Conservation (phyloP, 768 basidiomycete genomes). For the Macrolepiota albuminosa region DNA sequence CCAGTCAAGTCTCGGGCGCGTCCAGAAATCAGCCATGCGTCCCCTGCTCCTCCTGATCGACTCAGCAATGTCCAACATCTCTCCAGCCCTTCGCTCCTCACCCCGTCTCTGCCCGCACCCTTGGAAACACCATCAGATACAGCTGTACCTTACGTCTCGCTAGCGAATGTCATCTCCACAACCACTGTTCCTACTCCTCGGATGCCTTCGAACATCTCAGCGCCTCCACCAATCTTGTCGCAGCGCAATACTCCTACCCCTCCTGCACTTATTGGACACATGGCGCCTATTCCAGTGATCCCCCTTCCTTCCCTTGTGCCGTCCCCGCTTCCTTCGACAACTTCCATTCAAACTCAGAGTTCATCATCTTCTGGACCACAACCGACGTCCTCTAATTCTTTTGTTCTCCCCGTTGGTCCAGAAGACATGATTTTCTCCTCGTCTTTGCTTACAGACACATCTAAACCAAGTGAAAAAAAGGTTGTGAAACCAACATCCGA, state of each 20-base stretch:
- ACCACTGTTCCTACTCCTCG: neutral
- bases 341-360: neutral
- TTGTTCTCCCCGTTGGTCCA: slow-evolving; percentile 4
- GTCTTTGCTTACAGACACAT: neutral
- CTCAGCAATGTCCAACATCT: neutral
- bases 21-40: slow-evolving; percentile 26
- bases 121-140: neutral
- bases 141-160: neutral
- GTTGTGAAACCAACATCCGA: neutral
- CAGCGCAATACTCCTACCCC: slow-evolving; percentile 11
- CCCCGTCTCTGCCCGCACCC: neutral
- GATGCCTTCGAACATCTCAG: neutral
- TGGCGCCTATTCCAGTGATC: slow-evolving; percentile 2
- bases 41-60: slow-evolving; percentile 8
- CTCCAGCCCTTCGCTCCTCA: neutral
- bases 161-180: neutral
- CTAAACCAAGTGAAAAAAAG: neutral
- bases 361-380: neutral
- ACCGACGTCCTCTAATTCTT: neutral
- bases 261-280: slow-evolving; percentile 6
- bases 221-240: slow-evolving; percentile 3
- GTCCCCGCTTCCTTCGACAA: neutral
- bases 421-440: slow-evolving; percentile 5
- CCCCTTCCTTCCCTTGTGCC: slow-evolving; percentile 2
- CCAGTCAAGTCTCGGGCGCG: slow-evolving; percentile 61